phyloP scores from a whole-genome alignment of 495 filamentous ascomycete genomes.

The Glarea lozoyensis region DNA sequence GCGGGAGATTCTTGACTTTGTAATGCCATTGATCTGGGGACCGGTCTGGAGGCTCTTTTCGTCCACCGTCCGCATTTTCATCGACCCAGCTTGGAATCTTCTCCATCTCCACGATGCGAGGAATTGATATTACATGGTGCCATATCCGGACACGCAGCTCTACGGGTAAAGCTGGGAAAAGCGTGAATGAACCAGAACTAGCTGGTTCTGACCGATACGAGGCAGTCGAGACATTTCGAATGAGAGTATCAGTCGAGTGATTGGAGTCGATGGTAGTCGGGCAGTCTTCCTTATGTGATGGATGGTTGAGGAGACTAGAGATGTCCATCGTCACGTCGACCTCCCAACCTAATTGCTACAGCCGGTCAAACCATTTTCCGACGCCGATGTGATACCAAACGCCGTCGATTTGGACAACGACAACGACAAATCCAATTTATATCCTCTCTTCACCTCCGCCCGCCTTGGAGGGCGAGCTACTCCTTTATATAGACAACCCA shows the following conservation, averaged over 20 bases:
- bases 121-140: conserved; percentile 1
- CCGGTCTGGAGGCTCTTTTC: background rate
- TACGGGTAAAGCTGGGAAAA: background rate
- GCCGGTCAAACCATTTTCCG: no score
- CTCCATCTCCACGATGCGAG: conserved; percentile 1
- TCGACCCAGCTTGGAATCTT: background rate
- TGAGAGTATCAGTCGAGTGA: background rate
- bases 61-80: background rate
- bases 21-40: background rate
- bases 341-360: no score
- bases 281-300: no score
- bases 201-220: background rate
- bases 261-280: background rate
- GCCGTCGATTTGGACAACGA: no score
- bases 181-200: background rate
- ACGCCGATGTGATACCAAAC: no score
- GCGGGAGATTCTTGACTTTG: background rate
- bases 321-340: no score
- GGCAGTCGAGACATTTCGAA: conserved; percentile 1
- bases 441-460: no score
- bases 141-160: background rate
- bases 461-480: no score
- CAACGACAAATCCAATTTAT: no score
- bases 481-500: no score
- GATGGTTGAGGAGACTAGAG: no score